Evolutionary conservation across 768 basidiomycete genomes (phyloP).

Genomic region (Fomitopsis pulvina): DNA sequence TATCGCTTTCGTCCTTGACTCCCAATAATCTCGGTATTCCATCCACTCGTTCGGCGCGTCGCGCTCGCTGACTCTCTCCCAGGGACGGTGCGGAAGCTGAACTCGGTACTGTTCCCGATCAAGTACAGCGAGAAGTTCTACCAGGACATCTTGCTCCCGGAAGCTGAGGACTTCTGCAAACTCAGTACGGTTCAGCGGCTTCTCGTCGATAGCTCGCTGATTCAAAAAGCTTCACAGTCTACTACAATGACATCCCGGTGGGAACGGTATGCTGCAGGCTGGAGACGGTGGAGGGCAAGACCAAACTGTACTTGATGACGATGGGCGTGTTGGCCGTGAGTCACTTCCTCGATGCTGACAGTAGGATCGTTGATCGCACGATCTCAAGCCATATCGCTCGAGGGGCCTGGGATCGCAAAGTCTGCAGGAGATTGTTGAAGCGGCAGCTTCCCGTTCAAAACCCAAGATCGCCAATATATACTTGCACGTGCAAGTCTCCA

Average conservation of each 20-base stretch:
- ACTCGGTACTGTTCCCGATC: conserved; percentile 82
- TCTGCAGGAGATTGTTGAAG: conserved; percentile 58
- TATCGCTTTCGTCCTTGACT: conserved; percentile 70
- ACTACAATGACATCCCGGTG: conserved; percentile 90
- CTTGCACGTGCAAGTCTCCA: conserved; percentile 85
- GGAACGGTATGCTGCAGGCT: conserved; percentile 84
- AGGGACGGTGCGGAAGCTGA: conserved; percentile 50
- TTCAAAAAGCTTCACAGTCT: conserved; percentile 43
- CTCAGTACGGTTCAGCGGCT: conserved; percentile 52
- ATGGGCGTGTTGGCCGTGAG: conserved; percentile 86
- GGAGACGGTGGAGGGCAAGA: conserved; percentile 55
- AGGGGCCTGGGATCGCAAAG: conserved; percentile 68
- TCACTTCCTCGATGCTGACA: conserved; percentile 10
- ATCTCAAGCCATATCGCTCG: conserved; percentile 73
- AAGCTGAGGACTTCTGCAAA: conserved; percentile 83
- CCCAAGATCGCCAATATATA: conserved; percentile 66
- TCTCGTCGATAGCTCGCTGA: neutral
- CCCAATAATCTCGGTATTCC: conserved; percentile 72
- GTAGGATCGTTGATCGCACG: conserved; percentile 1
- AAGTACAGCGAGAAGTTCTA: conserved; percentile 89
- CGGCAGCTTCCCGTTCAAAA: conserved; percentile 53
- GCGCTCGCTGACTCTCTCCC: conserved; percentile 52
- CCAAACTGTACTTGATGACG: conserved; percentile 79
- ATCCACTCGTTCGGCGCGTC: conserved; percentile 49
- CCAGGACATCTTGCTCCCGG: conserved; percentile 65